Conservation (phyloP, 306 rosid genomes). For the Acacia melanoxylon region DNA sequence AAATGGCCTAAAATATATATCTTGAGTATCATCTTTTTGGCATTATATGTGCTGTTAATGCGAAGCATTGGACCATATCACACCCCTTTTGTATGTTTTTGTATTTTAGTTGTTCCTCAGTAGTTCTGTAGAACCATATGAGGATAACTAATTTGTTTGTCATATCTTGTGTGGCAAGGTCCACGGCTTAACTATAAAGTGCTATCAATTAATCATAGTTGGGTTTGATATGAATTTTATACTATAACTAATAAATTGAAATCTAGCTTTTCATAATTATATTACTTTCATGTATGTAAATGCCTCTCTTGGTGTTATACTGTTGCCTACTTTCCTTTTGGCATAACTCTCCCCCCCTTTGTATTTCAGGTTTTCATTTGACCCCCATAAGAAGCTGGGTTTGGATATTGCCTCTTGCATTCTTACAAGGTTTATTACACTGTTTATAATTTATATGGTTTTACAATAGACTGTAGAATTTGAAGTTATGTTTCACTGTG, state of each 20-base stretch:
- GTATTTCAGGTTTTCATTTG: constrained; percentile 66
- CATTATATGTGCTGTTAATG: neutral
- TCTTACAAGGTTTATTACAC: constrained; percentile 54
- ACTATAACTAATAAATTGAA: neutral
- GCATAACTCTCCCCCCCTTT: constrained; percentile 13
- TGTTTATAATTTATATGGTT: neutral
- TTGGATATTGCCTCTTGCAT: constrained; percentile 64
- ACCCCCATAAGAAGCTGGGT: constrained; percentile 61
- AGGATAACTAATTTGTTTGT: neutral
- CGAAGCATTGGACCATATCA: constrained; percentile 8
- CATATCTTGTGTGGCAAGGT: neutral
- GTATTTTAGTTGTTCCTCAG: neutral
- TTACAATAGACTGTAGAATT: neutral
- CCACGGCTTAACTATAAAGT: neutral
- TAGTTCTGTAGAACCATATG: neutral
- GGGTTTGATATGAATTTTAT: neutral
- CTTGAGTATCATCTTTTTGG: neutral
- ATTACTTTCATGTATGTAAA: constrained; percentile 26
- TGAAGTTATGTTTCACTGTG: neutral
- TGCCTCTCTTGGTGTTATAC: neutral
- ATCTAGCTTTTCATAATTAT: constrained; percentile 6
- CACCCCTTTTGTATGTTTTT: neutral
- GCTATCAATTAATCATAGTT: neutral
- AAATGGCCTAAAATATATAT: neutral
- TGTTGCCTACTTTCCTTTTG: neutral